Conservation (phyloP, 1,139 yeast species). For the Magnusiomyces sp. region DNA sequence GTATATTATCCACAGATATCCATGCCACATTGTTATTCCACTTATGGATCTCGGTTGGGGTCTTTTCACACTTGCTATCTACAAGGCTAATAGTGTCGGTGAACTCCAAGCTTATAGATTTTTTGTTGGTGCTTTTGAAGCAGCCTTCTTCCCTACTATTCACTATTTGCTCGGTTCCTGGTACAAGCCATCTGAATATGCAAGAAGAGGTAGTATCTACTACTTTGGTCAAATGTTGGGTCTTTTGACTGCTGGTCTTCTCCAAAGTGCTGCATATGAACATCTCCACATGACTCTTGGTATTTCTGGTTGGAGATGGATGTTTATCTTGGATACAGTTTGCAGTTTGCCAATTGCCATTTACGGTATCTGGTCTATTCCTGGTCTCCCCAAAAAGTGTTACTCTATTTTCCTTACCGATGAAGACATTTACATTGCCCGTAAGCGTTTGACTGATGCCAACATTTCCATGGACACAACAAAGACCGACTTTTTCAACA, state of each 20-base stretch:
- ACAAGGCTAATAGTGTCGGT: slow-evolving; percentile 39
- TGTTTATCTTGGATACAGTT: slow-evolving; percentile 58
- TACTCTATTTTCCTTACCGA: slow-evolving; percentile 48
- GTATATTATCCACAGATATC: slow-evolving; percentile 32
- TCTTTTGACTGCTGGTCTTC: slow-evolving; percentile 51
- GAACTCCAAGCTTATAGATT: slow-evolving; percentile 52
- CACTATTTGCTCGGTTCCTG: slow-evolving; percentile 57
- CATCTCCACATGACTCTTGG: slow-evolving; percentile 42
- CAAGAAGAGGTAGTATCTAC: slow-evolving; percentile 53
- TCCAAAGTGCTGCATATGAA: slow-evolving; percentile 52
- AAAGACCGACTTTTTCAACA: too few species aligned
- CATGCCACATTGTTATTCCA: slow-evolving; percentile 53
- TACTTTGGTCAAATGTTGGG: slow-evolving; percentile 57
- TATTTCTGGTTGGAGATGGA: slow-evolving; percentile 64
- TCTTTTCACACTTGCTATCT: slow-evolving; percentile 50
- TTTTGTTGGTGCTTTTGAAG: slow-evolving; percentile 54
- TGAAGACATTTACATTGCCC: slow-evolving; percentile 56
- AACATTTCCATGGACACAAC: slow-evolving; percentile 7
- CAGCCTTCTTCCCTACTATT: slow-evolving; percentile 51
- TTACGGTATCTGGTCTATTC: slow-evolving; percentile 49
- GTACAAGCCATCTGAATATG: slow-evolving; percentile 52
- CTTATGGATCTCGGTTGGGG: slow-evolving; percentile 59
- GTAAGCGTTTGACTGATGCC: slow-evolving; percentile 34
- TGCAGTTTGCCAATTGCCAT: slow-evolving; percentile 46
- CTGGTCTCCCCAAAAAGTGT: slow-evolving; percentile 55